Evolutionary conservation across 2,329 filamentous ascomycete genomes (phyloP), one percentile per base, ranked within the genome.

Genomic region (Colletotrichum incanum): DNA sequence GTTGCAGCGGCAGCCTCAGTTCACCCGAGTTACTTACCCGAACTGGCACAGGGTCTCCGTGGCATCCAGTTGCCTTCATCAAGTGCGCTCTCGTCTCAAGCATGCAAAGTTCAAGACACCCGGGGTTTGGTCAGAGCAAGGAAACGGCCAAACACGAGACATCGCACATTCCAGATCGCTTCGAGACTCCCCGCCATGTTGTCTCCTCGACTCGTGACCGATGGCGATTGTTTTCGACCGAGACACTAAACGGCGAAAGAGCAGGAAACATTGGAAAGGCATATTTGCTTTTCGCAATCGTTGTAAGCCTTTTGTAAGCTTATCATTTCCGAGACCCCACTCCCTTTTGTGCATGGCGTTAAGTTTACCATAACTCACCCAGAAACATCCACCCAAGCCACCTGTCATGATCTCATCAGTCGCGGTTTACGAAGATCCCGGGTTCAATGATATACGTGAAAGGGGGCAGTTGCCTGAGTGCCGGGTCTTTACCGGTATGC

Each of bases 191-290:
- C 23, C 64, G 64, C 68, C 56, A 67, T 68, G 68, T 71, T 71
- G 64, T 71, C 68, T 71, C 68, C 65, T 71, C 58, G 64, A 56
- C 56, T 68, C 65, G 55, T 60, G 45, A 58, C 31, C 47, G 52
- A 59, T 34, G 23, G 23, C n/a, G n/a, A 41, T 37, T 37, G 31
- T 58, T n/a, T 7, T 39, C n/a, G 49, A 39, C 69, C 50, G 52
- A 71, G 69, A 71, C 69, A 71, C 26, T 26, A 67, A 71, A 67
- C 63, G 68, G 63, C 47, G 47, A 56, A 47, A 43, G 45, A 56
- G 26, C 52, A 47, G 28, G 37, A 34, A 54, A 7, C 28, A 47
- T 34, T 60, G 14, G 18, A 60, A 7, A 34, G 26, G 26, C 16
- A 62, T 54, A 18, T 43, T 64, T 54, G 49, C 61, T 64, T 64